phyloP scores from a whole-genome alignment of 768 basidiomycete species.

The Xanthoconium purpureum region DNA sequence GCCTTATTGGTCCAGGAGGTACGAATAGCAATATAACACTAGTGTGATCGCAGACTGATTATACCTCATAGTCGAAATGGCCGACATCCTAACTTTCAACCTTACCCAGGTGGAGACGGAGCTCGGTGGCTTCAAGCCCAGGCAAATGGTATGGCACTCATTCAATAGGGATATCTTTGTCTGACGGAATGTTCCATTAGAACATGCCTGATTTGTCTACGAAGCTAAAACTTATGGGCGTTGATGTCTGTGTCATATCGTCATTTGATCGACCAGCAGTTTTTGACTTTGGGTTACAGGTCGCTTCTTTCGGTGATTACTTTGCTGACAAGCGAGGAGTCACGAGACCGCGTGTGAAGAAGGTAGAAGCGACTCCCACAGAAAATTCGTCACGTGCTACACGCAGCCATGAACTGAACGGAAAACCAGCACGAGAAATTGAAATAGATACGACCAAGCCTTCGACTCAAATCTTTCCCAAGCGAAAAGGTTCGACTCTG shows the following conservation, averaged over 20 bases:
- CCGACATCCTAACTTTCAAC: slow-evolving; percentile 71
- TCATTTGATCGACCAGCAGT: not conserved
- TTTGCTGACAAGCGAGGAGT: slow-evolving; percentile 51
- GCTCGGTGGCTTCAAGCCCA: slow-evolving; percentile 38
- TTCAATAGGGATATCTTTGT: not conserved
- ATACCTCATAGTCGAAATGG: slow-evolving; percentile 54
- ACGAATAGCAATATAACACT: not conserved
- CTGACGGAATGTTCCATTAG: slow-evolving; percentile 16
- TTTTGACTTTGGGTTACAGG: slow-evolving; percentile 24
- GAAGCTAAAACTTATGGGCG: slow-evolving; percentile 59
- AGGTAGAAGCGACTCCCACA: not conserved
- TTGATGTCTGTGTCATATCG: slow-evolving; percentile 39
- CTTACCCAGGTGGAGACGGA: slow-evolving; percentile 52
- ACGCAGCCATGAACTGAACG: not conserved
- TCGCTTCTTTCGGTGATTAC: slow-evolving; percentile 72
- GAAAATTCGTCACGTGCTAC: not conserved
- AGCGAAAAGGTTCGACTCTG: not conserved
- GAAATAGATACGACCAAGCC: slow-evolving; percentile 22
- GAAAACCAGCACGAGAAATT: not conserved
- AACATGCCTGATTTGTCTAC: slow-evolving; percentile 68
- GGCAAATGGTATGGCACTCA: slow-evolving; percentile 39
- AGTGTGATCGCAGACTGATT: not conserved
- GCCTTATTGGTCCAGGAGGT: slow-evolving; percentile 71
- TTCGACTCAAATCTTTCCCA: not conserved
- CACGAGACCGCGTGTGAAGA: not conserved